Evolutionary conservation across 1,284 basidiomycete species (phyloP).

Genomic region (Sutorius eximius): DNA sequence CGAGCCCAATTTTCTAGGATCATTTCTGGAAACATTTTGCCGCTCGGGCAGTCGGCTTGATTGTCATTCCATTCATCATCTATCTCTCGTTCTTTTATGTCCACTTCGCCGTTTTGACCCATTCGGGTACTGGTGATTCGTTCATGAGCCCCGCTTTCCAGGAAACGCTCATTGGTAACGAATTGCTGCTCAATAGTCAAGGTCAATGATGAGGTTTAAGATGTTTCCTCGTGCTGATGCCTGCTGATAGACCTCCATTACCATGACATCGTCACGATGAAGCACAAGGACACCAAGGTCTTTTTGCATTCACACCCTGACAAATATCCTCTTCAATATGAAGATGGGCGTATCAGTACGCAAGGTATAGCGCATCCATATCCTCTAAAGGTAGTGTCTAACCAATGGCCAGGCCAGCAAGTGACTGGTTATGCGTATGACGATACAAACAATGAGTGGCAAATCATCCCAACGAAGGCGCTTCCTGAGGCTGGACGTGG

Average conservation of each 20-base stretch:
- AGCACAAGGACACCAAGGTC: slow-evolving; percentile 91
- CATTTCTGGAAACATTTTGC: slow-evolving; percentile 89
- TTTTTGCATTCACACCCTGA: slow-evolving; percentile 93
- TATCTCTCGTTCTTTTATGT: slow-evolving; percentile 98
- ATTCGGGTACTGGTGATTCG: slow-evolving; percentile 89
- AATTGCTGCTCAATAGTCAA: slow-evolving; percentile 86
- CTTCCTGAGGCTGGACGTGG: slow-evolving; percentile 88
- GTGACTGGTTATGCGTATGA: slow-evolving; percentile 97
- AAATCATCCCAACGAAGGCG: slow-evolving; percentile 90
- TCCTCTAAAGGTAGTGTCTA: neutral
- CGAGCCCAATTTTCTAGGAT: slow-evolving; percentile 52
- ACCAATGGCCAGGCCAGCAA: slow-evolving; percentile 73
- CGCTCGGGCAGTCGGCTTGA: slow-evolving; percentile 86
- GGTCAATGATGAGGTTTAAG: slow-evolving; percentile 48
- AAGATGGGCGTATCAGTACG: slow-evolving; percentile 93
- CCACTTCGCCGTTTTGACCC: slow-evolving; percentile 89
- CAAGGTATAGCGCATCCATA: slow-evolving; percentile 58
- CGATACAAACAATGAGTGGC: slow-evolving; percentile 96
- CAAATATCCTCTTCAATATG: slow-evolving; percentile 90
- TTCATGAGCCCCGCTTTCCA: slow-evolving; percentile 99
- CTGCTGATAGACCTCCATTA: slow-evolving; percentile 80
- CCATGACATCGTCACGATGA: slow-evolving; percentile 84
- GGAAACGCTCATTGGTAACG: slow-evolving; percentile 91
- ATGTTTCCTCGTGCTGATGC: slow-evolving; percentile 6
- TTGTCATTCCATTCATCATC: slow-evolving; percentile 83